Evolutionary conservation across 306 rosid genomes (phyloP), one percentile per base, ranked within the genome.

Genomic region (Malus sylvestris): DNA sequence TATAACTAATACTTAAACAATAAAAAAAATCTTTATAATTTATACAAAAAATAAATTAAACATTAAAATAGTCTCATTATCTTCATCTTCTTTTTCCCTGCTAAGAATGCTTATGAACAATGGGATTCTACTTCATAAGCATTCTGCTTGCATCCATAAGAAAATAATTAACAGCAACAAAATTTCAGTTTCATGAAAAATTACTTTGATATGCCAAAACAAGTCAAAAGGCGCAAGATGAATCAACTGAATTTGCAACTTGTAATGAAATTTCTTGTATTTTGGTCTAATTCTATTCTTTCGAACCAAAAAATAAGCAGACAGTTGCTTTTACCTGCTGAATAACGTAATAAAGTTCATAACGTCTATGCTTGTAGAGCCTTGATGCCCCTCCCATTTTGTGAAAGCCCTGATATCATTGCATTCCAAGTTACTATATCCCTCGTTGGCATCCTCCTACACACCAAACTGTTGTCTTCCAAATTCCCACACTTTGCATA

Each of bases 331-430:
- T 45, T 45, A 69, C 25, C 27, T 49, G 29, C 20, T 51, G 63
- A 35, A 20, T 60, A 33, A 15, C 16, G 4, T 45, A 45, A 22
- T 57, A 66, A 40, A 13, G 23, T 72, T 72, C 67, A 57, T 13
- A 57, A 72, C 97, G 92, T 68, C 90, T 82, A 46, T 75, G 71
- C 74, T 67, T 86, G 82, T 75, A 89, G 75, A 65, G 96, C 96
- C 64, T 91, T 86, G 14, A 5, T 66, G 5, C 98, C 98, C 44
- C 57, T 79, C 35, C 97, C 93, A 61, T 88, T 93, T 76, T 91
- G 96, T 76, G 97, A 85, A 81, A 89, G 86, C 69, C 96, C 93
- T 30, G 98, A 93, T 85, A 91, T 89, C 96, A 91, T 93, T 74
- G 93, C 96, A 85, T 91, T 93, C 93, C 90, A 93, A 6, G 96